phyloP scores from a whole-genome alignment of 208 protist genomes.

The Leptomonas pyrrhocoris region DNA sequence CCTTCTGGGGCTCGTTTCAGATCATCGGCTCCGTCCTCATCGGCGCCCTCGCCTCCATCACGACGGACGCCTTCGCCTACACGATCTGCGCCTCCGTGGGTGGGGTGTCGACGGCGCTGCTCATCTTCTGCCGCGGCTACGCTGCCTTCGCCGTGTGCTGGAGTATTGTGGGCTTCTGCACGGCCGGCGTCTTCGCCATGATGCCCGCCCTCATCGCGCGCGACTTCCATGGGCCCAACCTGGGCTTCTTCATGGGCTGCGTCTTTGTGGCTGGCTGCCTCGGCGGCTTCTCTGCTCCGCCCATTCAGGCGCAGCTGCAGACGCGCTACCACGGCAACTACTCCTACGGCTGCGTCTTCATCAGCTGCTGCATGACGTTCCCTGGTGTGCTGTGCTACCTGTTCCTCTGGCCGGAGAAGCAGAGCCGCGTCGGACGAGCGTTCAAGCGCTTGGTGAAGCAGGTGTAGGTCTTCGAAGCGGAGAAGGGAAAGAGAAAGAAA shows the following conservation, averaged over 20 bases:
- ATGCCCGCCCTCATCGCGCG: slow-evolving; percentile 78
- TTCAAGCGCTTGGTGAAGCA: slow-evolving; percentile 18
- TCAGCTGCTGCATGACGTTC: slow-evolving; percentile 65
- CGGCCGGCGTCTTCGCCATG: slow-evolving; percentile 80
- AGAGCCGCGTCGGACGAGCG: slow-evolving; percentile 29
- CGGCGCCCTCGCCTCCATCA: slow-evolving; percentile 61
- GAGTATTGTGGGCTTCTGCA: slow-evolving; percentile 79
- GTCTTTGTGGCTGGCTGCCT: slow-evolving; percentile 74
- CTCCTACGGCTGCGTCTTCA: slow-evolving; percentile 77
- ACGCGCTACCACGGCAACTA: slow-evolving; percentile 73
- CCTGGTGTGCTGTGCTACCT: slow-evolving; percentile 71
- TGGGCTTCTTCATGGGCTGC: slow-evolving; percentile 78
- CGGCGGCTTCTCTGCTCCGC: slow-evolving; percentile 76
- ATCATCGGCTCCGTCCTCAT: slow-evolving; percentile 71
- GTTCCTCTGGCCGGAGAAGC: slow-evolving; percentile 63
- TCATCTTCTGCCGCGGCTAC: slow-evolving; percentile 73
- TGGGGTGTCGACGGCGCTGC: slow-evolving; percentile 42
- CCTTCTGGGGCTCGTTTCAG: slow-evolving; percentile 81
- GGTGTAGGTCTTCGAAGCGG: background rate
- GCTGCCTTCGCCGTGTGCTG: slow-evolving; percentile 60
- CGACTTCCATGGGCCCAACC: slow-evolving; percentile 76
- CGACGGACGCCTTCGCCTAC: slow-evolving; percentile 68
- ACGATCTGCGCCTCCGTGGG: slow-evolving; percentile 51
- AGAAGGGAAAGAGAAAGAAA: background rate
- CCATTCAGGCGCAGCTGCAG: slow-evolving; percentile 73